These are phyloP conservation scores for Bipolaris oryzae DNA, from an alignment of 2,329 filamentous ascomycete genomes.

Conservation along the genomic window DNA sequence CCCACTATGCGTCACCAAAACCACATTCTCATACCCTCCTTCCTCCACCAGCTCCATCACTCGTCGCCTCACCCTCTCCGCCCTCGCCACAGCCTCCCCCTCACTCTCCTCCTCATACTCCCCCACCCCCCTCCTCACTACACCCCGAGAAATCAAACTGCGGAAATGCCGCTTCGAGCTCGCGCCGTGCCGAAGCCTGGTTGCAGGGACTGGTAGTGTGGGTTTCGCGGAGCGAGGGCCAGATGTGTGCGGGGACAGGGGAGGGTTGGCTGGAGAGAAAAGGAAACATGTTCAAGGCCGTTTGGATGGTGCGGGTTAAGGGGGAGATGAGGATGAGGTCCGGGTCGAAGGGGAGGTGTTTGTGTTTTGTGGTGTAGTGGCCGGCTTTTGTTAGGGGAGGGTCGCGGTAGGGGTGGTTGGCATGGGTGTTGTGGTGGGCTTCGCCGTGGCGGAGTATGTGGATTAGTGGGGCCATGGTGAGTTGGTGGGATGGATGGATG, in stretches of 20 bases:
- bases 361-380: constrained; percentile 14
- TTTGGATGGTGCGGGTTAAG: constrained; percentile 34
- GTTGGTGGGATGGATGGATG: not conserved
- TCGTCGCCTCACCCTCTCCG: constrained; percentile 21
- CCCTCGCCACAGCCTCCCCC: constrained; percentile 15
- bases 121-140: constrained; percentile 25
- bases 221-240: constrained; percentile 31
- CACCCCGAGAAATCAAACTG: constrained; percentile 27
- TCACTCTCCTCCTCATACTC: constrained; percentile 16
- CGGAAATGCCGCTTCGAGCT: constrained; percentile 16
- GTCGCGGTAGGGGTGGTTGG: constrained; percentile 20
- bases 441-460: constrained; percentile 32
- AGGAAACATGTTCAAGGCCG: constrained; percentile 28
- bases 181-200: constrained; percentile 19
- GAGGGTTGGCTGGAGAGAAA: constrained; percentile 1
- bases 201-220: constrained; percentile 23
- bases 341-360: constrained; percentile 12
- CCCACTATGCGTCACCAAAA: constrained; percentile 26
- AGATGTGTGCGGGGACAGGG: constrained; percentile 25
- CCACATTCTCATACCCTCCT: constrained; percentile 16
- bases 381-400: constrained; percentile 28
- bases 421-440: constrained; percentile 29
- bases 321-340: constrained; percentile 33
- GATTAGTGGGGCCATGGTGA: constrained; percentile 7
- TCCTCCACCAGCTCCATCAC: constrained; percentile 11